These are phyloP conservation scores for Taiwanofungus camphoratus DNA, from an alignment of 1,284 basidiomycete genomes.

Conservation along the genomic window DNA sequence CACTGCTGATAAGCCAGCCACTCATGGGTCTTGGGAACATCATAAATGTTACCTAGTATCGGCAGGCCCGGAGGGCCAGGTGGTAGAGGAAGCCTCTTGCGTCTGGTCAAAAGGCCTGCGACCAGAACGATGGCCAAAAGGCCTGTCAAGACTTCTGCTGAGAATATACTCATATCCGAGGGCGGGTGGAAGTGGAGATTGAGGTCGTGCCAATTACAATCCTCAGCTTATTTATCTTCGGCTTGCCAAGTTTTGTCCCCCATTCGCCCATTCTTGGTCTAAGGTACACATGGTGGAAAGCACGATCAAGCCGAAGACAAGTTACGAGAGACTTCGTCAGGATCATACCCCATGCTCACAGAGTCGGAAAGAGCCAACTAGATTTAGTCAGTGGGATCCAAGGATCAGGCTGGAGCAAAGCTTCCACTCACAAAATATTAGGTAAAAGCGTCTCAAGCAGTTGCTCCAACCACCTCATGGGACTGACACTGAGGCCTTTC, in stretches of 20 bases:
- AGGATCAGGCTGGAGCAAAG: too few species aligned
- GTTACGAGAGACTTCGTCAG: too few species aligned
- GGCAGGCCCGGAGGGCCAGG: constrained; percentile 24
- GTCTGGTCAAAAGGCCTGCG: neutral
- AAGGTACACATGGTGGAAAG: too few species aligned
- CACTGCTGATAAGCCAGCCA: constrained; percentile 21
- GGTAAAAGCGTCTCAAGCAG: neutral
- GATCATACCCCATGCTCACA: too few species aligned
- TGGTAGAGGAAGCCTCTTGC: constrained; percentile 15
- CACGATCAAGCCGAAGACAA: too few species aligned
- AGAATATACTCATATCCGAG: too few species aligned
- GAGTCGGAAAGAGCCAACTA: neutral
- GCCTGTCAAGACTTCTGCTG: neutral
- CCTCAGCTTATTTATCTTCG: too few species aligned
- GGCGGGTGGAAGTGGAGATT: too few species aligned
- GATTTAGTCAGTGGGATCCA: constrained; percentile 1
- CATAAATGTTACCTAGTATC: constrained; percentile 23
- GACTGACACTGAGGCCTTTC: constrained; percentile 18
- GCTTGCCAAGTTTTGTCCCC: too few species aligned
- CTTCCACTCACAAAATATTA: constrained; percentile 3
- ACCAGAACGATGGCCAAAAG: neutral
- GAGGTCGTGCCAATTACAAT: too few species aligned
- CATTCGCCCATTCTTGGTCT: too few species aligned
- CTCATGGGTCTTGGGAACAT: constrained; percentile 20
- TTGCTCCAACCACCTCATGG: constrained; percentile 9